These are phyloP conservation scores for Harringtonia aguacate DNA, from an alignment of 2,329 filamentous ascomycete genomes.

Conservation along the genomic window DNA sequence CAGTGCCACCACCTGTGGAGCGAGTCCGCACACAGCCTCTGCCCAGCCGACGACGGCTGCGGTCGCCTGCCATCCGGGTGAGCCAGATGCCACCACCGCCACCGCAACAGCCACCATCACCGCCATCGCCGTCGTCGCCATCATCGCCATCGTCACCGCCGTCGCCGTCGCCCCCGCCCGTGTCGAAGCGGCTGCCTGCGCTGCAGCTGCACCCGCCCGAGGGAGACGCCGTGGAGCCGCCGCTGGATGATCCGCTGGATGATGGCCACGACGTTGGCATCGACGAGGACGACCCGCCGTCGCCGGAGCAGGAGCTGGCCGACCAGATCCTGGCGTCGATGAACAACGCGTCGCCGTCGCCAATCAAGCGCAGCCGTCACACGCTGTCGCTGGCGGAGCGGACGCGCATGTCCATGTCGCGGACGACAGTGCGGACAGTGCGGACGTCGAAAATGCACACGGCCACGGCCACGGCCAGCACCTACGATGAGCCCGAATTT, in stretches of 20 bases:
- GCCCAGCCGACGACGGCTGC: no score
- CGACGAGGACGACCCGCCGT: no score
- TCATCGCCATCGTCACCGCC: neutral
- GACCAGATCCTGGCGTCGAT: slow-evolving; percentile 47
- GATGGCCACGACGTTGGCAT: no score
- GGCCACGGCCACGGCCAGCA: neutral
- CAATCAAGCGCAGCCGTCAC: slow-evolving; percentile 42
- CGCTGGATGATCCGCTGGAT: no score
- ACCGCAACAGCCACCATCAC: neutral
- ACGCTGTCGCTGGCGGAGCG: slow-evolving; percentile 62
- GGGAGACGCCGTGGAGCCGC: no score
- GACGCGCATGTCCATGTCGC: slow-evolving; percentile 70
- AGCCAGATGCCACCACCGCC: no score
- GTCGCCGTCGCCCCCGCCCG: neutral
- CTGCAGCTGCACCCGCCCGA: neutral
- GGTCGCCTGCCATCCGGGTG: no score
- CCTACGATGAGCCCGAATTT: slow-evolving; percentile 7
- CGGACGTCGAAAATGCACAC: no score
- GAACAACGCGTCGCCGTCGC: slow-evolving; percentile 44
- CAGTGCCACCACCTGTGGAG: neutral
- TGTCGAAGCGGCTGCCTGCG: neutral
- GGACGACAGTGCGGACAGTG: slow-evolving; percentile 31
- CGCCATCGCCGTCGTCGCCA: neutral
- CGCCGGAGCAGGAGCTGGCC: slow-evolving; percentile 39
- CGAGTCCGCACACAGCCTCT: no score